Base-by-base conservation (phyloP, 345 rosid genomes). In the Xanthoceras sorbifolium region DNA sequence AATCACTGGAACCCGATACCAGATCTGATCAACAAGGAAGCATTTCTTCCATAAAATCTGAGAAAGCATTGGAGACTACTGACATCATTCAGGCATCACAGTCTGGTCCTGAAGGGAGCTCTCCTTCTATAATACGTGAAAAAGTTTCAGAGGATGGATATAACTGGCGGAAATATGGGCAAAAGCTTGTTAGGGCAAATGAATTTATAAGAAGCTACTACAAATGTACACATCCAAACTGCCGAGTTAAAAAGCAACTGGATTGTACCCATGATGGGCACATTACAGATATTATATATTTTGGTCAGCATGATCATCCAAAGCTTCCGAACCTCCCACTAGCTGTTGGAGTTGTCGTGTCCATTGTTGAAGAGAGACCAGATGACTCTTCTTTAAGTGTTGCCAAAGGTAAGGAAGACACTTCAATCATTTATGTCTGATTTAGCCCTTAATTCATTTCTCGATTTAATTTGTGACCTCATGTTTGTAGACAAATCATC, bases 81-180 rank as follows among this genome's bases (percentile, higher is more conserved):
- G 87, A 83, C 61, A 81, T 52, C 63, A 31, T 80, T 60, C 67
- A 59, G 69, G 78, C 72, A 9, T 76, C 80, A 46, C 90, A 79
- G 62, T 77, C 89, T 69, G 84, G 73, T 71, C 86, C 84, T 26
- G 97, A 89, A 82, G 90, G 89, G 74, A 88, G 84, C 73, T 81
- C 80, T 66, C 87, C 91, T 31, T 32, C 79, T 52, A 72, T 84
- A 28, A 83, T 82, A 9, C 92, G 91, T 5, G 99, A 95, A 86
- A 95, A 93, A 80, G 91, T 79, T 42, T 84, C 82, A 61, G 94
- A 87, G 80, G 98, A 93, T 69, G 99, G 97, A 70, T 96, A 85
- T 83, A 90, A 90, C 80, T 95, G 99, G 98, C 83, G 97, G 54
- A 95, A 95, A 78, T 95, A 95, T 20, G 99, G 99, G 18, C 98